Percentiles rank a stretch among this genome's conserved stretches.
Evolutionary conservation across 192 early-diverging fungal species (phyloP).

Genomic region (Backusella australiensis): DNA sequence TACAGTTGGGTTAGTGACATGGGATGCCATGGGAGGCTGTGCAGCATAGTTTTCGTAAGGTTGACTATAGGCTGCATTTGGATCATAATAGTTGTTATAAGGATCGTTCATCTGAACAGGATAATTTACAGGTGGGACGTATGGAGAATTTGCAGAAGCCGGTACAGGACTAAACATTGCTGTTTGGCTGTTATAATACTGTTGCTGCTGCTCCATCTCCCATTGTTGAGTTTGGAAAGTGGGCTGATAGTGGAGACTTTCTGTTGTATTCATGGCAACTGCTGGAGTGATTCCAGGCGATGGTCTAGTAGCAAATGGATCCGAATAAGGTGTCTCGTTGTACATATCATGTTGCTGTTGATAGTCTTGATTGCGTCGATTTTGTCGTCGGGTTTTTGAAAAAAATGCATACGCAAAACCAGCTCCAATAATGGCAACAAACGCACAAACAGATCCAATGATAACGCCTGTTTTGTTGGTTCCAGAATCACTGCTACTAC

Average conservation of each 20-base stretch:
- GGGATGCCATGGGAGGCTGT: background rate
- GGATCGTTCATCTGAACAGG: background rate
- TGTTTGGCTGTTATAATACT: background rate
- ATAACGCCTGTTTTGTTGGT: constrained; percentile 33
- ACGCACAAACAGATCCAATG: constrained; percentile 37
- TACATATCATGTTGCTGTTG: background rate
- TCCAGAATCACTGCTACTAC: background rate
- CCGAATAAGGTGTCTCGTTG: background rate
- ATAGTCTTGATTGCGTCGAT: constrained; percentile 26
- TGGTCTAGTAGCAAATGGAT: background rate
- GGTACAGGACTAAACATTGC: background rate
- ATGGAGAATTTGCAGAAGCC: background rate
- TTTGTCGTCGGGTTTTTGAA: constrained; percentile 34
- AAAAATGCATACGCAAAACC: constrained; percentile 42
- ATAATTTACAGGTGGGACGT: background rate
- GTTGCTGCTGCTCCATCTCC: background rate
- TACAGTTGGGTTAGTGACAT: background rate
- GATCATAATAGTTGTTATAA: background rate
- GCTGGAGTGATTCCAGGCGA: background rate
- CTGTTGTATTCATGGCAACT: background rate
- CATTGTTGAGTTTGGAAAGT: background rate
- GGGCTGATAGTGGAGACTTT: background rate
- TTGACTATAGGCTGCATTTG: background rate
- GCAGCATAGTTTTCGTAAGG: constrained; percentile 4
- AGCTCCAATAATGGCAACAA: constrained; percentile 33